A percentile compares a stretch with the other conserved stretches of the same genome.
phyloP scores from a whole-genome alignment of 2,329 filamentous ascomycete species.

The Mycocentrospora acerina region DNA sequence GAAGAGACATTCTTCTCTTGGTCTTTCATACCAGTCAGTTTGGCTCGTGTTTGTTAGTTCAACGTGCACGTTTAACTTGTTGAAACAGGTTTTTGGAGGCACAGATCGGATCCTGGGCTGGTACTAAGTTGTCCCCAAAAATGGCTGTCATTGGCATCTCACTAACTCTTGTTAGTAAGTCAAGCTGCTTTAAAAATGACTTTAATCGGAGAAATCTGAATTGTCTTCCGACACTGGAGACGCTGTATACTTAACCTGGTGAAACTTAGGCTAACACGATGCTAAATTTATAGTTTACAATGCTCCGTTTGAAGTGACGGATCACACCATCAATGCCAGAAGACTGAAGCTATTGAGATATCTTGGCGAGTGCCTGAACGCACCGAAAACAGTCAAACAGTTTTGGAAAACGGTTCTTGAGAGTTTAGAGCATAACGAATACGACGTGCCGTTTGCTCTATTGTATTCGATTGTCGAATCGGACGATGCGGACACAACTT shows the following conservation, averaged over 20 bases:
- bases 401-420: constrained; percentile 55
- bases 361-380: constrained; percentile 39
- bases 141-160: too few relatives aligned
- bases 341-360: constrained; percentile 44
- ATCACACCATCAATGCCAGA: constrained; percentile 40
- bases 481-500: constrained; percentile 26
- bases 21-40: constrained; percentile 41
- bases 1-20: constrained; percentile 47
- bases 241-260: too few relatives aligned
- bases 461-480: constrained; percentile 35
- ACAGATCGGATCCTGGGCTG: constrained; percentile 35
- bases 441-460: constrained; percentile 36
- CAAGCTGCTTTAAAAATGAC: too few relatives aligned
- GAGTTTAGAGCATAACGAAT: constrained; percentile 45
- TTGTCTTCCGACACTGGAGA: too few relatives aligned
- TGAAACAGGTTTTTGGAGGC: constrained; percentile 33
- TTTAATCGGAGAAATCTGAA: too few relatives aligned
- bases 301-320: constrained; percentile 41
- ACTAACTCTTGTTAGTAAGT: too few relatives aligned
- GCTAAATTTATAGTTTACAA: constrained; percentile 21
- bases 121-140: constrained; percentile 19
- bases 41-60: too few relatives aligned
- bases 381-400: constrained; percentile 31
- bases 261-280: too few relatives aligned
- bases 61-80: too few relatives aligned